These are phyloP conservation scores for Beverwykella pulmonaria DNA, from an alignment of 495 filamentous ascomycete genomes.

Conservation along the genomic window DNA sequence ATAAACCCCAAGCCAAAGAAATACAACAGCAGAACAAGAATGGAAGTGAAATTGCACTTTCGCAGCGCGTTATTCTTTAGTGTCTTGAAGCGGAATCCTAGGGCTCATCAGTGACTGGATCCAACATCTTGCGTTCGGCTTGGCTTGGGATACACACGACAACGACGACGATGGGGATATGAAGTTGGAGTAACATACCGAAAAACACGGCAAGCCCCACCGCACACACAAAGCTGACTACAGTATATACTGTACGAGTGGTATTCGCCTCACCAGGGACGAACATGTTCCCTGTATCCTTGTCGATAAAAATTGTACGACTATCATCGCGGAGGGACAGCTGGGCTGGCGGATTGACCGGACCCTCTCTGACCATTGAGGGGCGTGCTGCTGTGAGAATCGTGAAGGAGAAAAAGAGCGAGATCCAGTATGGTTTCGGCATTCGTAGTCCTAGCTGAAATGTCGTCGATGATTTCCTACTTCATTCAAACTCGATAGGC, in stretches of 20 bases:
- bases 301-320: background rate
- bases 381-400: too few relatives aligned
- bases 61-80: background rate
- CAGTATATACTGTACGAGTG: background rate
- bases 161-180: background rate
- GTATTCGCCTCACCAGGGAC: background rate
- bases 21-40: background rate
- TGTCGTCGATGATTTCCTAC: too few relatives aligned
- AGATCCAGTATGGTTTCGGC: too few relatives aligned
- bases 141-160: background rate
- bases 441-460: too few relatives aligned
- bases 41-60: background rate
- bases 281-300: background rate
- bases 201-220: background rate
- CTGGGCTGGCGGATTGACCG: too few relatives aligned
- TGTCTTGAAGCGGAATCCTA: background rate
- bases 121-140: too few relatives aligned
- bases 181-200: background rate
- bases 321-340: background rate
- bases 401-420: too few relatives aligned
- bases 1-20: background rate
- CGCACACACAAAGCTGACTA: background rate
- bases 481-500: too few relatives aligned
- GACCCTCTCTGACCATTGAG: too few relatives aligned
- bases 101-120: background rate